Evolutionary conservation across 2,329 filamentous ascomycete species (phyloP).

Genomic region (Aspergillus novoparasiticus): DNA sequence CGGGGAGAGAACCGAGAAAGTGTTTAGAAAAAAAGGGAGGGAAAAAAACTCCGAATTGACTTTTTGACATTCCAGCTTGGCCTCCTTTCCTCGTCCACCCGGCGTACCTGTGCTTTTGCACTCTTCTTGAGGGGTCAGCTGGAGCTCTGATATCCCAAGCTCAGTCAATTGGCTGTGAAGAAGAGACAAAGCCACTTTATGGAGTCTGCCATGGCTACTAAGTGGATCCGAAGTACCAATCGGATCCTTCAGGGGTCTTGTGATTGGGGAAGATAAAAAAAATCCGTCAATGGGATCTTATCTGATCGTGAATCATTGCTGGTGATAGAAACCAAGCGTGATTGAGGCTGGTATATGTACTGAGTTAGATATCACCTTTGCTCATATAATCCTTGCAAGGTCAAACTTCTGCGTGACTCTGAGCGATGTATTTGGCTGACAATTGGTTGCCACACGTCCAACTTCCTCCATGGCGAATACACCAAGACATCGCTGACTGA

Average conservation of each 20-base stretch:
- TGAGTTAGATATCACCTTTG: background rate
- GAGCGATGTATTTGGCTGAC: background rate
- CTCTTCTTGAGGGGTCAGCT: background rate
- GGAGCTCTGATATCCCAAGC: background rate
- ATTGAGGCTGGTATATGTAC: background rate
- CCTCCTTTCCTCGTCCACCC: background rate
- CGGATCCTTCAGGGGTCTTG: background rate
- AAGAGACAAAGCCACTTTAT: background rate
- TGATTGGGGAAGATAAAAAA: background rate
- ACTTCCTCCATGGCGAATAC: background rate
- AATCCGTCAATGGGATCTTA: background rate
- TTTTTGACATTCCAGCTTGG: background rate
- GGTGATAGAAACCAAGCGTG: background rate
- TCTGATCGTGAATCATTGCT: background rate
- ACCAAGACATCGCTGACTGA: no score
- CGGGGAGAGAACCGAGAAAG: background rate
- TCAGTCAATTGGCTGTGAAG: background rate
- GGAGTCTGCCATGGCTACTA: background rate
- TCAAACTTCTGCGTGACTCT: background rate
- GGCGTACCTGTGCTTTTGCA: background rate
- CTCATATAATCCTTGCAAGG: background rate
- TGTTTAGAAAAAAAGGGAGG: no score
- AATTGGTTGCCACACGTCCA: no score
- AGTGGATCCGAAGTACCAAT: background rate
- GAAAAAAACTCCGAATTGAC: background rate